Evolutionary conservation across 768 basidiomycete genomes (phyloP).

Genomic region (Kwoniella pini): DNA sequence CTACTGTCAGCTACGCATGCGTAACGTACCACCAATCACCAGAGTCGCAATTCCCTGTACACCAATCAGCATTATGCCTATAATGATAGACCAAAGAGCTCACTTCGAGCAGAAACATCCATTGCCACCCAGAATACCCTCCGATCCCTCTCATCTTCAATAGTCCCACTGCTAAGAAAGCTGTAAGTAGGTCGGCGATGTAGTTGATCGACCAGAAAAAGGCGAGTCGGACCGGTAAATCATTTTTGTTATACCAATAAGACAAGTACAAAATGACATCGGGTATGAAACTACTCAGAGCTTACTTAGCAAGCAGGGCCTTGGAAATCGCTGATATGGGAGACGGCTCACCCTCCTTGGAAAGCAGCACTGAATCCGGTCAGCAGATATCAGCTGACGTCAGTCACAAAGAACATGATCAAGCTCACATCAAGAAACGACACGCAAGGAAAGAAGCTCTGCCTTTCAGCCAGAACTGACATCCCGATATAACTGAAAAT

Average conservation of each 20-base stretch:
- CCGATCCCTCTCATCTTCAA: conserved; percentile 9
- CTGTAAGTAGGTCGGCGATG: conserved; percentile 24
- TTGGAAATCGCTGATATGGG: too few species aligned
- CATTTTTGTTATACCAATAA: conserved; percentile 40
- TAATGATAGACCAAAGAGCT: too few species aligned
- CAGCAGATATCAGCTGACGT: not conserved
- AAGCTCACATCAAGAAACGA: conserved; percentile 48
- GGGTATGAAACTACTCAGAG: conserved; percentile 50
- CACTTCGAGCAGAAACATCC: conserved; percentile 22
- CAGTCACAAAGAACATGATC: not conserved
- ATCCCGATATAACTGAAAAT: conserved; percentile 63
- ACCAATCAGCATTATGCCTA: too few species aligned
- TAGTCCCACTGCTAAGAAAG: conserved; percentile 23
- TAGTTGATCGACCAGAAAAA: conserved; percentile 20
- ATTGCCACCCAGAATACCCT: conserved; percentile 28
- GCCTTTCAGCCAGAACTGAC: conserved; percentile 65
- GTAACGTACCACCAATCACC: too few species aligned
- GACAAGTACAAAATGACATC: conserved; percentile 37
- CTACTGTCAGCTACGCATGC: too few species aligned
- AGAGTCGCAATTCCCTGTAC: too few species aligned
- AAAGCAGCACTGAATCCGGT: not conserved
- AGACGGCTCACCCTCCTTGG: not conserved
- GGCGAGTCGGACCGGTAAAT: conserved; percentile 28
- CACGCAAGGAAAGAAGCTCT: conserved; percentile 62
- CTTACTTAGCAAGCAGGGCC: conserved; percentile 22